Evolutionary conservation across 306 rosid genomes (phyloP), one percentile per base, ranked within the genome.

Genomic region (cucumber (Cucumis sativus)): DNA sequence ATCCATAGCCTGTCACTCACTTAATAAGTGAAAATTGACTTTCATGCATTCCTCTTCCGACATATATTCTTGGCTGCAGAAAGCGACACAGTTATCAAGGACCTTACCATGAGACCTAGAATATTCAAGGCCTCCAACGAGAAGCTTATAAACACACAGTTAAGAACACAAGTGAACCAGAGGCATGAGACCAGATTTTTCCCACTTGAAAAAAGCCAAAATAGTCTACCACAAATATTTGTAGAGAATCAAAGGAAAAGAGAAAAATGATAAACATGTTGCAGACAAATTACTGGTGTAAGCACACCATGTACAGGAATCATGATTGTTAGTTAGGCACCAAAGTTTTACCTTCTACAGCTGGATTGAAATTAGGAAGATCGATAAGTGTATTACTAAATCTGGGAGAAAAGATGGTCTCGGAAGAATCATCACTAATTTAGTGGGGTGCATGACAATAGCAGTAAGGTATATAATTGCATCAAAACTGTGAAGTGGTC

Each of bases 11-110:
- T 55, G 52, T 54, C 40, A 80, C 99, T 88, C 91, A 95, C 99
- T 92, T 95, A 13, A 95, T 56, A 67, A 92, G 96, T 81, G 97
- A 56, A 83, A 95, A 90, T 80, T 88, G 97, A 82, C 97, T 95
- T 85, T 95, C 99, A 66, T 95, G 99, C 99, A 92, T 95, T 77
- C 99, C 99, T 80, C 99, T 91, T 65, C 99, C 99, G 28, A 95
- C 72, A 70, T 95, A 95, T 83, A 86, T 81, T 86, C 99, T 89
- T 76, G 97, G 99, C 99, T 95, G 92, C 89, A 85, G 40, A 75
- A 52, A 75, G 63, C 70, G 81, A 83, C 64, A 70, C 79, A 39
- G 60, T 47, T 28, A 2, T 61, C 41, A 54, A 78, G 28, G 77
- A 72, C 74, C 56, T 76, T 77, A 69, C 74, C 28, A 55, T 56